These are phyloP conservation scores for Apiotrichum akiyoshidainum DNA, from an alignment of 1,284 basidiomycete genomes.

Conservation along the genomic window DNA sequence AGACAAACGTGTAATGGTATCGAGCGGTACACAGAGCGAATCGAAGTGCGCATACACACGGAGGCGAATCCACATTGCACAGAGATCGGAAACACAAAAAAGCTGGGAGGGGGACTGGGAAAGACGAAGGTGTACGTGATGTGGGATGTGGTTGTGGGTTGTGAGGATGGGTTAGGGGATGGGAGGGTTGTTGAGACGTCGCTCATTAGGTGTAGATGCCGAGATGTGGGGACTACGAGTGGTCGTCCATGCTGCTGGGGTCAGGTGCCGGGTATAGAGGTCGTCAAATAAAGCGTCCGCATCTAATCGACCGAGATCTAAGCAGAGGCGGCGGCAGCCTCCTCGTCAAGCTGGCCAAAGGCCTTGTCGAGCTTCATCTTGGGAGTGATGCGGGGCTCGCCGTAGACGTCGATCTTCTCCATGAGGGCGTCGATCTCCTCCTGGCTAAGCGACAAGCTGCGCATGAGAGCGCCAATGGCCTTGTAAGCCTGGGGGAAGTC, in stretches of 20 bases:
- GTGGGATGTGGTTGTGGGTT: background rate
- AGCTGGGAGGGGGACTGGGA: background rate
- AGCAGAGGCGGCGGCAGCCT: constrained; percentile 22
- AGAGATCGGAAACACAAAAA: constrained; percentile 1
- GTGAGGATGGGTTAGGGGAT: background rate
- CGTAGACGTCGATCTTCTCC: constrained; percentile 41
- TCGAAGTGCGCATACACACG: background rate
- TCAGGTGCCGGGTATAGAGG: constrained; percentile 10
- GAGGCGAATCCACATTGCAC: constrained; percentile 4
- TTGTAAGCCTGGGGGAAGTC: constrained; percentile 83
- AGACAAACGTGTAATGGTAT: background rate
- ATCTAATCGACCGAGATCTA: constrained; percentile 5
- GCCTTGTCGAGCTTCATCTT: constrained; percentile 44
- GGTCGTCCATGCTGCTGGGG: constrained; percentile 18
- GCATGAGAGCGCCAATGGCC: constrained; percentile 70
- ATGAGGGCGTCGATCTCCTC: constrained; percentile 59
- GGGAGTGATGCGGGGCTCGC: constrained; percentile 41
- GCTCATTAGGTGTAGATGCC: constrained; percentile 1
- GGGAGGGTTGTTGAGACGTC: background rate
- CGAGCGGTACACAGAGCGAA: background rate
- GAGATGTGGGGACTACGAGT: background rate
- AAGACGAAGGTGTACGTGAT: background rate
- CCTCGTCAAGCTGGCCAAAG: constrained; percentile 36
- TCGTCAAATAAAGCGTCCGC: constrained; percentile 9
- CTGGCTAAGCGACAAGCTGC: constrained; percentile 58